Evolutionary conservation across 768 basidiomycete genomes (phyloP).

Genomic region (Calocera viscosa): DNA sequence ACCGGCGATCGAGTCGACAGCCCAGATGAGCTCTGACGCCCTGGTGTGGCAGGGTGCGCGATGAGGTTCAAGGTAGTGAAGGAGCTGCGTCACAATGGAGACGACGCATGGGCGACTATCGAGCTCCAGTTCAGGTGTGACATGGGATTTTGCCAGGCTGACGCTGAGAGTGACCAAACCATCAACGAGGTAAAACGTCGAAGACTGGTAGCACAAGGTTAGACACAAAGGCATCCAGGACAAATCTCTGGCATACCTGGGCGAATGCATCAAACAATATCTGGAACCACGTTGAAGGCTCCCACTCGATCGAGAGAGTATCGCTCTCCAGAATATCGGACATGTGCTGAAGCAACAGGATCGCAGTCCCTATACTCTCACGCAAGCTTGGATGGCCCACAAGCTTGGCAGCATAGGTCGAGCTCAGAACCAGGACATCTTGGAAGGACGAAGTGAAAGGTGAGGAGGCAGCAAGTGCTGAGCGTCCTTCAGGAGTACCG

Average conservation of each 20-base stretch:
- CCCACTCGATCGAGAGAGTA: slow-evolving; percentile 39
- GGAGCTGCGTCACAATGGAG: slow-evolving; percentile 53
- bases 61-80: slow-evolving; percentile 58
- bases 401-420: slow-evolving; percentile 30
- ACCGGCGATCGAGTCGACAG: slow-evolving; percentile 44
- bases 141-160: slow-evolving; percentile 39
- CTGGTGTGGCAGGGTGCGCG: slow-evolving; percentile 66
- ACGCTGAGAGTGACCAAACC: slow-evolving; percentile 45
- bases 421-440: slow-evolving; percentile 39
- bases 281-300: slow-evolving; percentile 51
- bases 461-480: neutral
- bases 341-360: slow-evolving; percentile 43
- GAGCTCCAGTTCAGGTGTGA: slow-evolving; percentile 43
- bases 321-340: slow-evolving; percentile 31
- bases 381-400: slow-evolving; percentile 25
- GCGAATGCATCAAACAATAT: slow-evolving; percentile 42
- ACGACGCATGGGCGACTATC: slow-evolving; percentile 44
- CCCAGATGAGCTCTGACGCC: slow-evolving; percentile 72
- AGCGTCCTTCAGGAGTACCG: neutral
- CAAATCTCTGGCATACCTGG: slow-evolving; percentile 31
- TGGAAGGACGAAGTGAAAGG: slow-evolving; percentile 52
- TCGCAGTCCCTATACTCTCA: slow-evolving; percentile 40
- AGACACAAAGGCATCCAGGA: slow-evolving; percentile 14
- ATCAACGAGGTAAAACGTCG: slow-evolving; percentile 59
- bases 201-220: slow-evolving; percentile 32